These are phyloP conservation scores for Aspergillus carbonarius DNA, from an alignment of 2,329 filamentous ascomycete genomes.

Conservation along the genomic window DNA sequence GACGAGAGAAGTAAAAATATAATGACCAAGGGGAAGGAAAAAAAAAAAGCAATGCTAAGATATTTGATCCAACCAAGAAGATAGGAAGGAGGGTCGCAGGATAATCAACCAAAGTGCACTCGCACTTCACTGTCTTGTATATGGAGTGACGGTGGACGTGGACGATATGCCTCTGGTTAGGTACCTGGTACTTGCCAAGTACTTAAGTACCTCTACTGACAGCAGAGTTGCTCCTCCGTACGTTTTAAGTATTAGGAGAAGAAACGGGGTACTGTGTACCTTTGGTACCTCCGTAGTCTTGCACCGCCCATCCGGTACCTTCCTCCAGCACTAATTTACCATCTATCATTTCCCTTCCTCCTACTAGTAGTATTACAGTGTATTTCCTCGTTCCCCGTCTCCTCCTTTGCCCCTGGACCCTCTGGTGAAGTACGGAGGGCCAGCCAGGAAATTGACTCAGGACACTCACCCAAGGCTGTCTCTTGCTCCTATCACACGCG, in stretches of 20 bases:
- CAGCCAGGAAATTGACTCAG: not conserved
- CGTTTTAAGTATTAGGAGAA: not conserved
- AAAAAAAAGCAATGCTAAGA: not conserved
- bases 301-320: slow-evolving; percentile 6
- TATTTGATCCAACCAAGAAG: not conserved
- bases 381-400: not conserved
- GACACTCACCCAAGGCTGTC: not conserved
- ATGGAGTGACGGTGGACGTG: not conserved
- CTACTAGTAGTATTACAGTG: slow-evolving; percentile 1
- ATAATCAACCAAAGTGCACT: not conserved
- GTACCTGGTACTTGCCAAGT: slow-evolving; percentile 3
- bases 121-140: not conserved
- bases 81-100: not conserved
- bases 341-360: slow-evolving; percentile 1
- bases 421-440: not conserved
- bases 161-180: not conserved
- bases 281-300: not conserved
- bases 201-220: slow-evolving; percentile 4
- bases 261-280: not conserved
- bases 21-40: not conserved
- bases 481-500: no score
- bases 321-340: slow-evolving; percentile 1
- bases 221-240: not conserved
- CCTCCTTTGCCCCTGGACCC: not conserved
- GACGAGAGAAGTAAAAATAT: not conserved